Evolutionary conservation across 1,284 basidiomycete genomes (phyloP).

Genomic region (Pseudozyma hubeiensis): DNA sequence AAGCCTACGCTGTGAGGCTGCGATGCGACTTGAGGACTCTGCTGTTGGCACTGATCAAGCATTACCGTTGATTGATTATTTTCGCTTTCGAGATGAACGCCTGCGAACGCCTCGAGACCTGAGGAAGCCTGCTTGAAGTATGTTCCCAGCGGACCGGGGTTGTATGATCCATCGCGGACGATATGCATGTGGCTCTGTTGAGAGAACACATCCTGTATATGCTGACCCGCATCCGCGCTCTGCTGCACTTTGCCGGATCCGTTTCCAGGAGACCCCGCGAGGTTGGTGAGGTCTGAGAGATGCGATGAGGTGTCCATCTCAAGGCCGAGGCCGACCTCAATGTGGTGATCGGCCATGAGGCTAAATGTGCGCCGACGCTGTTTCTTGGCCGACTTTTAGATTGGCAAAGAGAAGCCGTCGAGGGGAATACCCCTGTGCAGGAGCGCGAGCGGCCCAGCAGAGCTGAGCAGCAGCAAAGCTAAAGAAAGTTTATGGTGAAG

Average conservation of each 20-base stretch:
- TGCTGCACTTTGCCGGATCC: neutral
- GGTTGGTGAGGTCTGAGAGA: conserved; percentile 42
- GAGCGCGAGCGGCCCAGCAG: neutral
- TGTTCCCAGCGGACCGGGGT: conserved; percentile 16
- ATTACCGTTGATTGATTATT: neutral
- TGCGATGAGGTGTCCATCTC: conserved; percentile 23
- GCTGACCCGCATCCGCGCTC: neutral
- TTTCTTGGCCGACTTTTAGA: too few species aligned
- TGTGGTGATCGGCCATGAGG: conserved; percentile 15
- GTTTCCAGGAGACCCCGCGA: conserved; percentile 13
- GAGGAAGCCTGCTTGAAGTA: conserved; percentile 18
- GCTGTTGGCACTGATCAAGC: conserved; percentile 8
- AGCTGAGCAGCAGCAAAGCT: neutral
- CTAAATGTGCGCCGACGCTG: too few species aligned
- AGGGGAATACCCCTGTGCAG: neutral
- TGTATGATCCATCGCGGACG: conserved; percentile 8
- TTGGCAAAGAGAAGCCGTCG: too few species aligned
- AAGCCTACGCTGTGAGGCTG: conserved; percentile 1
- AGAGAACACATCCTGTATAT: neutral
- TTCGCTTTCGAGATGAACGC: neutral
- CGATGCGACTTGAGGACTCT: neutral
- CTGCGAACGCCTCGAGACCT: conserved; percentile 6
- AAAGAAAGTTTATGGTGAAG: neutral
- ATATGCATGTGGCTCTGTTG: conserved; percentile 6
- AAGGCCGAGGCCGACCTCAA: conserved; percentile 28